Base-by-base conservation (phyloP, 1,284 basidiomycete species). In the Cryptococcus deneoformans region DNA sequence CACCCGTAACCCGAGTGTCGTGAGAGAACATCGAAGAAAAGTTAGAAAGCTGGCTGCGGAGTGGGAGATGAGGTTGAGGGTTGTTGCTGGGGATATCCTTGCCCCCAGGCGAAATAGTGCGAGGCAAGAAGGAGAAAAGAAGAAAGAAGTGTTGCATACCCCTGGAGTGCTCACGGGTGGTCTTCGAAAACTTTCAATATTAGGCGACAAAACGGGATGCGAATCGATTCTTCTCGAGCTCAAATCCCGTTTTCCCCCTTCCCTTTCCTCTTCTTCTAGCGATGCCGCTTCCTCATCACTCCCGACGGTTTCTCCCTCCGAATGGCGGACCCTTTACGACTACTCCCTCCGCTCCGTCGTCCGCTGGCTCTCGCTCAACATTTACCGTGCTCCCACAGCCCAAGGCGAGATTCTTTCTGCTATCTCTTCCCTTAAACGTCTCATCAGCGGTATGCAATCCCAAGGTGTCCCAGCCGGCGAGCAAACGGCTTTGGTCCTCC, bases 201-300 rank as follows among this genome's bases (percentile, higher is more conserved):
- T 61, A 8, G 60, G 60, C 5, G 57, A 61, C 16, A 56, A 54
- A 46, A 14, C 46, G 8, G 60, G 60, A 11, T 61, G 60, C 34
- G 54, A 53, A 39, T 47, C 53, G n/a, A 61, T 61, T 48, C 53
- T 58, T 36, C 47, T 39, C n/a, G 60, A 61, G 38, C 36, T 61
- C 38, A n/a, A 43, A 43, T 14, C 48, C 43, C 50, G 60, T 29
- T 58, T 53, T n/a, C n/a, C 10, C 43, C 16, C 40, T 8, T 24
- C 14, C 24, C 14, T 24, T 44, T 10, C 43, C n/a, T n/a, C 29
- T 29, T 29, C 29, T 29, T 29, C 29, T 29, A 29, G 29, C 29
- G 29, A 29, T 29, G 29, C 29, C 29, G 29, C 29, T 29, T 29
- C 29, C 29, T 29, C 29, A 29, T 29, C 29, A 29, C 29, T 29